Evolutionary conservation across 2,329 filamentous ascomycete genomes (phyloP), one percentile per base, ranked within the genome.

Genomic region (Diaporthe sp.): DNA sequence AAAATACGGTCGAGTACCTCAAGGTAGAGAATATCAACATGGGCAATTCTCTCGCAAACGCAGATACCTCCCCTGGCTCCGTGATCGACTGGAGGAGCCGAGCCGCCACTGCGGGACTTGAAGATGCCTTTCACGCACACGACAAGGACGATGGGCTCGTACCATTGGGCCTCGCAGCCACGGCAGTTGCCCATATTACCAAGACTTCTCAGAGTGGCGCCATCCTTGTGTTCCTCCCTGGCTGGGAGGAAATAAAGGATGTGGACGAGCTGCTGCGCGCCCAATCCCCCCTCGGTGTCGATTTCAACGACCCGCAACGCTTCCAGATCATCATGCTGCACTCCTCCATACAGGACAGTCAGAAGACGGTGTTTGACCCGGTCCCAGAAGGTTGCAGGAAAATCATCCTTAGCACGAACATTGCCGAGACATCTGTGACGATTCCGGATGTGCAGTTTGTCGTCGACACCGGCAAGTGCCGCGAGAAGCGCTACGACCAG

Each of bases 371-470:
- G 19, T 86, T 88, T 74, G 79, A 84, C 4, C 79, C 81, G 2
- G 77, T 85, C 3, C 83, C 85, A 4, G 69, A 76, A 19, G 86
- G 85, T 22, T 84, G 83, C 62, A 84, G 88, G 58, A 87, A 87
- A 76, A 84, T 89, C 44, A 86, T 89, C 46, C 80, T 89, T 12
- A 83, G 87, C 4, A 89, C 87, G 0, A 87, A 88, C 73, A 87
- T 89, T 74, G 87, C 87, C 9, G 88, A 89, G 78, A 88, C 87
- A 0, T 88, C 86, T 4, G 80, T 89, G 55, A 89, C 88, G 8
- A 85, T 89, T n/a, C 84, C 87, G 12, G 88, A 89, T 75, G 86
- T 89, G 28, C 84, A 84, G 72, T 86, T 85, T 78, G 87, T 90
- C 2, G 81, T 90, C 46, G 88, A 90, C 76, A 81, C 82, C 22